Percentiles rank a stretch among this genome's conserved stretches.
phyloP scores from a whole-genome alignment of 78 protist species.

The Salpingoeca rosetta region DNA sequence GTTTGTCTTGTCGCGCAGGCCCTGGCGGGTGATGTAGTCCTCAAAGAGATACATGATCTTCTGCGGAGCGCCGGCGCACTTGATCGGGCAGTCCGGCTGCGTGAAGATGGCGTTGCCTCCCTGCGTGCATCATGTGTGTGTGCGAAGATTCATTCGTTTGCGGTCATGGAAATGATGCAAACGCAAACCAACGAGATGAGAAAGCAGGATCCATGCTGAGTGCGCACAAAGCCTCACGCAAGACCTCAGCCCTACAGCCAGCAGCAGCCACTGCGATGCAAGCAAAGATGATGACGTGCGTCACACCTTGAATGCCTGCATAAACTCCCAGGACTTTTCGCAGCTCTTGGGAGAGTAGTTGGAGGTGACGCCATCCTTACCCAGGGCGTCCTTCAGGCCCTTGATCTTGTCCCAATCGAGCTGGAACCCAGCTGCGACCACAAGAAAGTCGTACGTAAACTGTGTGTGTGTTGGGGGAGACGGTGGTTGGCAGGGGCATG shows the following conservation, averaged over 20 bases:
- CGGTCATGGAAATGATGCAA: no score
- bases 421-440: slow-evolving; percentile 51
- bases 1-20: slow-evolving; percentile 20
- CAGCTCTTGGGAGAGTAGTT: slow-evolving; percentile 38
- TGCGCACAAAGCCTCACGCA: no score
- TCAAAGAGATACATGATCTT: slow-evolving; percentile 60
- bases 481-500: no score
- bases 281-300: no score
- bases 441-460: slow-evolving; percentile 46
- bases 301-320: slow-evolving; percentile 24
- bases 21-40: slow-evolving; percentile 21
- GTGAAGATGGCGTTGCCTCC: slow-evolving; percentile 50
- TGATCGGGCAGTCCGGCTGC: slow-evolving; percentile 44
- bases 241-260: no score
- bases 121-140: no score
- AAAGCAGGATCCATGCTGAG: no score
- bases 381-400: slow-evolving; percentile 55
- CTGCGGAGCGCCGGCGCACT: slow-evolving; percentile 72
- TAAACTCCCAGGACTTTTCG: slow-evolving; percentile 32
- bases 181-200: no score
- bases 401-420: slow-evolving; percentile 42
- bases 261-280: no score
- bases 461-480: no score
- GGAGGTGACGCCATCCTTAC: slow-evolving; percentile 47
- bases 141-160: no score